These are phyloP conservation scores for Fraxinus americana DNA, from an alignment of 257 asterid genomes.

Conservation along the genomic window DNA sequence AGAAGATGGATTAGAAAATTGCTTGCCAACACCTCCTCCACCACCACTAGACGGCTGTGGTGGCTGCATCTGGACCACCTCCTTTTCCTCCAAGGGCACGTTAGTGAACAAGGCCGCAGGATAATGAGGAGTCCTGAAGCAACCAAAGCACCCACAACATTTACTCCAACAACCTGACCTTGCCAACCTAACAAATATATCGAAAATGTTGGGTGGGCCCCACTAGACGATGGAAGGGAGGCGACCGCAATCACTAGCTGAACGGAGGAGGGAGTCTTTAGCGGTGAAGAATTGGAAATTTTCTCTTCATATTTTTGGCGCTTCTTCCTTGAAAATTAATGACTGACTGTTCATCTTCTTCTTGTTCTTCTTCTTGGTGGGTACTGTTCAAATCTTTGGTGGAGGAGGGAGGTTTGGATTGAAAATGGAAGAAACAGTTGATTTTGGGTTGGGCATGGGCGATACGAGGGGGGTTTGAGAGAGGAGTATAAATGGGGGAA, in stretches of 20 bases:
- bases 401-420: slow-evolving; percentile 18
- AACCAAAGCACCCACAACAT: slow-evolving; percentile 76
- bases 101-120: slow-evolving; percentile 74
- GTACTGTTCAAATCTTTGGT: slow-evolving; percentile 19
- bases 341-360: slow-evolving; percentile 24
- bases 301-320: too few relatives aligned
- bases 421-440: slow-evolving; percentile 55
- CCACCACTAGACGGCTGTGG: slow-evolving; percentile 23
- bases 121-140: slow-evolving; percentile 77
- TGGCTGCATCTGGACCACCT: slow-evolving; percentile 52
- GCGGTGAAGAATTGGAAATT: too few relatives aligned
- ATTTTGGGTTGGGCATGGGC: slow-evolving; percentile 61
- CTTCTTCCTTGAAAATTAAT: neutral
- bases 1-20: slow-evolving; percentile 39
- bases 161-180: slow-evolving; percentile 90
- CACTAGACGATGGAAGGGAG: too few relatives aligned
- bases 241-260: too few relatives aligned
- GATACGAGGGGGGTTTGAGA: too few relatives aligned
- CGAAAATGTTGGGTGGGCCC: too few relatives aligned
- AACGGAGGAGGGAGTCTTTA: too few relatives aligned
- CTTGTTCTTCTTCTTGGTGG: slow-evolving; percentile 7
- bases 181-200: slow-evolving; percentile 75
- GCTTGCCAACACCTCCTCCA: slow-evolving; percentile 9
- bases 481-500: too few relatives aligned
- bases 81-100: slow-evolving; percentile 81